Base-by-base conservation (phyloP, 805 yeast genomes). In the Candida silvatica region DNA sequence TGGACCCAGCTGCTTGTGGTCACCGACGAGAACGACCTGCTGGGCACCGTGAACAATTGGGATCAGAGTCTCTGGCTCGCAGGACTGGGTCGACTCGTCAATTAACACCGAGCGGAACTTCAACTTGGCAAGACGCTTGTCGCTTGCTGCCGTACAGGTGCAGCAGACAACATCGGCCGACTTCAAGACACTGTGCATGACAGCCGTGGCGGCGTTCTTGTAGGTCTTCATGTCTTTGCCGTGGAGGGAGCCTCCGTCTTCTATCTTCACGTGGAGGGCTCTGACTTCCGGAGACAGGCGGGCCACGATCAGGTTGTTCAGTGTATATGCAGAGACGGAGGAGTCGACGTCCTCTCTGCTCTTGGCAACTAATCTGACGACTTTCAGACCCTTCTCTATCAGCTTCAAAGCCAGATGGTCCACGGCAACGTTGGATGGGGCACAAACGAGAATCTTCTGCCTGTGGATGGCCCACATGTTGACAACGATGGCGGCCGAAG, bases 1-100 rank as follows among this genome's bases (percentile, higher is more conserved):
- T 0, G 97, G 97, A 2, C 97, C 96, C 44, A 88, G 66, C 62
- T 88, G 97, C 60, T 86, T 90, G 59, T 90, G 97, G 56, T 88
- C 97, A 51, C 97, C 97, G 27, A 60, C 96, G 23, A 88, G 62
- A 31, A 88, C 74, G 5, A 87, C 85, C 53, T 88, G 96, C 51
- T 80, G 81, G 31, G 94, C 87, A 18, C 96, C 95, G 45, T 79
- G 81, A 2, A 81, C 86, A 26, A 88, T 73, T 9, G 97, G 96
- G 44, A 88, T 85, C 48, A 88, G 66, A 48, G 83, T 76, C 56
- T 87, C 95, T 1, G 96, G 95, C 56, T 88, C 97, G 0, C 90
- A 73, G 2, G 96, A 90, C 60, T 90, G 97, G 1, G 97, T 86
- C 49, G 86, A 78, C 61, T 88, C 97, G 59, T 88, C 97, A 40